Evolutionary conservation across 2,329 filamentous ascomycete genomes (phyloP).

Genomic region (Raffaelea ambrosiae): DNA sequence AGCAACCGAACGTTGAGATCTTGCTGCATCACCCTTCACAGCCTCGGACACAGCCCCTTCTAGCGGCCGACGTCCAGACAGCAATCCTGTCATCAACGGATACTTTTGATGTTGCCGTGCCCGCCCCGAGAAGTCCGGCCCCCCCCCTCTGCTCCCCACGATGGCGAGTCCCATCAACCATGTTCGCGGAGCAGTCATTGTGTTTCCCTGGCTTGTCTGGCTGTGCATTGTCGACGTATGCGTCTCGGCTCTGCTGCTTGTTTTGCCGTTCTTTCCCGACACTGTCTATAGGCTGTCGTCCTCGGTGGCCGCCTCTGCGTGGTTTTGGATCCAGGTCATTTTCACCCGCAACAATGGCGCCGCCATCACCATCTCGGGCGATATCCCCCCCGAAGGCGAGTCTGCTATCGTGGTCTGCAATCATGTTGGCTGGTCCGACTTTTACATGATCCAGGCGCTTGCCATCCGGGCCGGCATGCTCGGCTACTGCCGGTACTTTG

Average conservation of each 20-base stretch:
- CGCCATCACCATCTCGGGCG: constrained; percentile 43
- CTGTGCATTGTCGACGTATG: constrained; percentile 42
- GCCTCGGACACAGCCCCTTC: too few species aligned
- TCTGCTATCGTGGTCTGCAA: constrained; percentile 53
- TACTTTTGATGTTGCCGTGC: too few species aligned
- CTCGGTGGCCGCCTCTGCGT: constrained; percentile 42
- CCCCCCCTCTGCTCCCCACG: too few species aligned
- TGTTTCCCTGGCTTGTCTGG: constrained; percentile 43
- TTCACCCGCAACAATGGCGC: constrained; percentile 47
- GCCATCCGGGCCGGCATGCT: constrained; percentile 49
- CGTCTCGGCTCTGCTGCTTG: constrained; percentile 38
- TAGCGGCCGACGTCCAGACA: too few species aligned
- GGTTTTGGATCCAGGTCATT: constrained; percentile 48
- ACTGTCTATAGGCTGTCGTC: constrained; percentile 47
- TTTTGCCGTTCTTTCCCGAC: constrained; percentile 38
- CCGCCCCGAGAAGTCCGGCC: too few species aligned
- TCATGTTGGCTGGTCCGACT: constrained; percentile 54
- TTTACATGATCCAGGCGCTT: constrained; percentile 55
- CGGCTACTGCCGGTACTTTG: constrained; percentile 52
- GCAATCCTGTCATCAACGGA: too few species aligned
- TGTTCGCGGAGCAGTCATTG: constrained; percentile 33
- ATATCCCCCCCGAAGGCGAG: constrained; percentile 41
- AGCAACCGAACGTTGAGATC: too few species aligned
- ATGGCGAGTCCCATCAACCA: constrained; percentile 14
- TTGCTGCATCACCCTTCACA: too few species aligned